A percentile compares a stretch with the other conserved stretches of the same genome.
These are phyloP conservation scores for Coix lacrymajobi DNA, from an alignment of 176 grass and related monocot species.

Conservation along the genomic window DNA sequence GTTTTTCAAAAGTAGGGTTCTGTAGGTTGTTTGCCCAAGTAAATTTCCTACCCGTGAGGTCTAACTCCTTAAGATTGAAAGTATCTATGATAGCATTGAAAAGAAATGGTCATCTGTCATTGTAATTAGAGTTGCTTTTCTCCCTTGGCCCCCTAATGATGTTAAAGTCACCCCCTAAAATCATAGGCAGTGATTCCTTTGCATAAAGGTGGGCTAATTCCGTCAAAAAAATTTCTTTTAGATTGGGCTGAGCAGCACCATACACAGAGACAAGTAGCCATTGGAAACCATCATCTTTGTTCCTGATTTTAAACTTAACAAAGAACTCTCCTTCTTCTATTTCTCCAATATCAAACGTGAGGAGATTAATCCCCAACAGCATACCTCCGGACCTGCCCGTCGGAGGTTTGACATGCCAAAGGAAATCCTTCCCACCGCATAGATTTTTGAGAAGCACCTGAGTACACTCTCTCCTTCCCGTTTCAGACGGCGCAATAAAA, in stretches of 20 bases:
- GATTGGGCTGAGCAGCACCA: neutral
- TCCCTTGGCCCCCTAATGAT: too few species aligned
- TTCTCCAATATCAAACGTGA: neutral
- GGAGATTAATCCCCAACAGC: too few species aligned
- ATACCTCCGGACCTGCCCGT: too few species aligned
- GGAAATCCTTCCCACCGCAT: too few species aligned
- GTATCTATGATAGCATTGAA: too few species aligned
- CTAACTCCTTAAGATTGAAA: neutral
- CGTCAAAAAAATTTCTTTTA: neutral
- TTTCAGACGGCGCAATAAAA: too few species aligned
- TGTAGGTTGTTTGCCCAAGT: neutral
- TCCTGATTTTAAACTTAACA: neutral
- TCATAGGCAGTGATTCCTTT: neutral
- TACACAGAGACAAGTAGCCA: neutral
- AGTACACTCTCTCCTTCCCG: too few species aligned
- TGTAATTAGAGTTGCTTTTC: too few species aligned
- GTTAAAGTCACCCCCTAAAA: too few species aligned
- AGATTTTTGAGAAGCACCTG: too few species aligned
- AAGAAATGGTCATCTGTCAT: too few species aligned
- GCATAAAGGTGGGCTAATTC: neutral
- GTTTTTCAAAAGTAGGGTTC: neutral
- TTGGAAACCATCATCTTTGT: neutral
- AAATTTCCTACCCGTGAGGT: neutral
- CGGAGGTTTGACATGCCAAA: too few species aligned
- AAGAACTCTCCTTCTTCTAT: neutral